Evolutionary conservation across 805 yeast species (phyloP).

Genomic region (Myxozyma melibiosi): DNA sequence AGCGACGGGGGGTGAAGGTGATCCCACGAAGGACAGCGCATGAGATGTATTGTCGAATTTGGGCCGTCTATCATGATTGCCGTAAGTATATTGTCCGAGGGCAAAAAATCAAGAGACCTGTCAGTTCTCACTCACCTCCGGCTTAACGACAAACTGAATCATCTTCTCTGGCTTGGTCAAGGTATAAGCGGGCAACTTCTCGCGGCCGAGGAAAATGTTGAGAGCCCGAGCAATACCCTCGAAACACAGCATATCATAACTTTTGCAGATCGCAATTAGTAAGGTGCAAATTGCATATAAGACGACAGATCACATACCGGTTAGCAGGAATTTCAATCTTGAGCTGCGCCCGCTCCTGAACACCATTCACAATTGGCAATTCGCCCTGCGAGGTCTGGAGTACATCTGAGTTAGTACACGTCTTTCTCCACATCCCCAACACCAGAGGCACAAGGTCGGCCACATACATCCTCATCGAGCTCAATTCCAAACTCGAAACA

Average conservation of each 20-base stretch:
- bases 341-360: conserved; percentile 83
- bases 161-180: conserved; percentile 64
- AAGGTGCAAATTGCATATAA: too few species aligned
- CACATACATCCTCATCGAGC: conserved; percentile 78
- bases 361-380: conserved; percentile 46
- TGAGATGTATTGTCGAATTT: conserved; percentile 89
- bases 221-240: conserved; percentile 97
- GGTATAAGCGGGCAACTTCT: conserved; percentile 64
- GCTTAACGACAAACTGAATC: conserved; percentile 67
- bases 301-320: conserved; percentile 48
- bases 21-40: conserved; percentile 90
- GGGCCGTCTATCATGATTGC: conserved; percentile 48
- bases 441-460: too few species aligned
- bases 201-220: conserved; percentile 81
- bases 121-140: too few species aligned
- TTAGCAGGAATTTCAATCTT: conserved; percentile 98
- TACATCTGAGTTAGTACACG: neutral
- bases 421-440: too few species aligned
- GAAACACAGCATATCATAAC: conserved; percentile 92
- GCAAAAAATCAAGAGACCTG: neutral
- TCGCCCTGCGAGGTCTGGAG: conserved; percentile 34
- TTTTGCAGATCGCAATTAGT: too few species aligned
- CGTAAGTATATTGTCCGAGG: too few species aligned
- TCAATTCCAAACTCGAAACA: conserved; percentile 98
- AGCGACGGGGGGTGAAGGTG: conserved; percentile 76